Evolutionary conservation across 768 basidiomycete genomes (phyloP), one percentile per base, ranked within the genome.

Genomic region (Panus rudis): DNA sequence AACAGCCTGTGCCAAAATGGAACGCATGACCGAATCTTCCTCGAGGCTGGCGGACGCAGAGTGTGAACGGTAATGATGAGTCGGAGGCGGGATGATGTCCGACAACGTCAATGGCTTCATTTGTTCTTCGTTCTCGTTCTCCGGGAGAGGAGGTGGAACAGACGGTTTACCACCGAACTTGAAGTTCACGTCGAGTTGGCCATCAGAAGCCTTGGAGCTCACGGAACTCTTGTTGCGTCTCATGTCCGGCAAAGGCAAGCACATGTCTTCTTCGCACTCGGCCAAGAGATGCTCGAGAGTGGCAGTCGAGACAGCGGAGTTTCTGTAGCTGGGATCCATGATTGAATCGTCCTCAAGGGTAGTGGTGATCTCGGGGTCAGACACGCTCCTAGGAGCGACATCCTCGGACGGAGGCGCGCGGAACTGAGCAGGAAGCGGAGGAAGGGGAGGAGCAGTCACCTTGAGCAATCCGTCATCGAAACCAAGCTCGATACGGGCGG

Each of bases 1-100:
- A 31, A 40, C 17, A 7, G 42, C 43, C 24, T 57, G 44, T 20
- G 55, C 54, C 44, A 53, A 24, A 39, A 59, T 59, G 3, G 56
- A 57, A 48, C 57, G 52, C 21, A 59, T 52, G 6, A 64, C 49
- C 3, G 58, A 57, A 42, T 62, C 59, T 11, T 61, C 62, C 30
- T 52, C 56, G 38, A 60, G 17, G 30, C 65, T 54, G 8, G 71
- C 76, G 3, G 63, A 63, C 6, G 25, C 26, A 7, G 33, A 35
- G 35, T 64, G 63, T 2, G 72, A 66, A 22, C 71, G 70, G 14
- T 66, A 69, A 50, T 78, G 70, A 51, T 78, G 70, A 10, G 72
- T 65, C 0, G 72, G 69, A 0, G 84, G 77, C 5, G 84, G 85
- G 38, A 88, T 83, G 57, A 89, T 85, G 48, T 88, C 83, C 0